Percentiles rank a stretch among this genome's conserved stretches.
phyloP scores from a whole-genome alignment of 2,329 filamentous ascomycete genomes.

The Talaromyces albobiverticillius region DNA sequence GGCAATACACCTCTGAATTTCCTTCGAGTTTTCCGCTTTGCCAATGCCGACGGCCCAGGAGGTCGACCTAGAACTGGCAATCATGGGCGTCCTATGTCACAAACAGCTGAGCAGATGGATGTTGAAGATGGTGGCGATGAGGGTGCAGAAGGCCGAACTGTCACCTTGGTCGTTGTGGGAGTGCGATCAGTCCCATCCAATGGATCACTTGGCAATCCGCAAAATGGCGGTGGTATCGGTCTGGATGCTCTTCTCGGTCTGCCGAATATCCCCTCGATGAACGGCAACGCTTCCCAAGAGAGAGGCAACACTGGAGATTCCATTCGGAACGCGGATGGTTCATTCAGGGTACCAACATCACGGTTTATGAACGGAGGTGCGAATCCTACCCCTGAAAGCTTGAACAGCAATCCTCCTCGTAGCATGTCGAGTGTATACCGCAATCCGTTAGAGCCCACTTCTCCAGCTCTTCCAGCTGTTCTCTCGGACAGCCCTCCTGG shows the following conservation, averaged over 20 bases:
- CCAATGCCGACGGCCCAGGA: conserved; percentile 45
- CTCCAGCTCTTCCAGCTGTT: conserved; percentile 41
- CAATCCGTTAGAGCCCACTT: conserved; percentile 24
- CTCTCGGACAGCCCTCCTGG: conserved; percentile 57
- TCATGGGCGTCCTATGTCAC: conserved; percentile 17
- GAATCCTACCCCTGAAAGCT: conserved; percentile 51
- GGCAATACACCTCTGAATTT: conserved; percentile 59
- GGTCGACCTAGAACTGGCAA: conserved; percentile 25
- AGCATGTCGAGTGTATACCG: conserved; percentile 25
- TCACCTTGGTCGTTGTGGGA: conserved; percentile 68
- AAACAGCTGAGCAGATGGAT: conserved; percentile 32
- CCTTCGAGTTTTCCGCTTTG: conserved; percentile 67
- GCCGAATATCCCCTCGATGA: conserved; percentile 41
- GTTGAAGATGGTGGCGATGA: conserved; percentile 35
- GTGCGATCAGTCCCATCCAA: conserved; percentile 63
- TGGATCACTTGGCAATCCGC: conserved; percentile 44
- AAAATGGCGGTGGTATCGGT: conserved; percentile 38
- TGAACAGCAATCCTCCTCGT: conserved; percentile 49
- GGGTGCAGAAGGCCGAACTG: conserved; percentile 53
- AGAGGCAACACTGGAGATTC: conserved; percentile 48
- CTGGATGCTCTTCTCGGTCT: conserved; percentile 46
- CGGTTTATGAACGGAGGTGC: conserved; percentile 55
- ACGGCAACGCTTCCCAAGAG: conserved; percentile 35
- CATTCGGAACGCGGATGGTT: conserved; percentile 53
- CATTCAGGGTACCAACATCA: conserved; percentile 53